phyloP scores from a whole-genome alignment of 306 rosid genomes.

The Vicia villosa region DNA sequence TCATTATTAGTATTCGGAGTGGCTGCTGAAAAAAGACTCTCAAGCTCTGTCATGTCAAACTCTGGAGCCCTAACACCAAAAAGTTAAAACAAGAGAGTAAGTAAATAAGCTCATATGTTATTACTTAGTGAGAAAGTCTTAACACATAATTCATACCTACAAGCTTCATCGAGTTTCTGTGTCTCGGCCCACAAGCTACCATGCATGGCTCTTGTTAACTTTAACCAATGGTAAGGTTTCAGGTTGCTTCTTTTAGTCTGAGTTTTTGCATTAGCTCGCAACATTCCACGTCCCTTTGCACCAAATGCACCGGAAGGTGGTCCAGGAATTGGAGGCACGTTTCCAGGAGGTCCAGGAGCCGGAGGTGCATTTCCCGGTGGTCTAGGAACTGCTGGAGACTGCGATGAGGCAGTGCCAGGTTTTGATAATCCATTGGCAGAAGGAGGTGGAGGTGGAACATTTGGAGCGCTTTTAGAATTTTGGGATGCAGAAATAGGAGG shows the following conservation, averaged over 20 bases:
- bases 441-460: conserved; percentile 77
- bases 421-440: conserved; percentile 51
- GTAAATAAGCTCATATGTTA: conserved; percentile 28
- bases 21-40: conserved; percentile 81
- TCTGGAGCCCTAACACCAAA: conserved; percentile 85
- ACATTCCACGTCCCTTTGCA: conserved; percentile 69
- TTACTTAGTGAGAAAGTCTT: conserved; percentile 30
- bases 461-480: conserved; percentile 36
- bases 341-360: conserved; percentile 32
- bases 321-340: conserved; percentile 70
- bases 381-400: conserved; percentile 23
- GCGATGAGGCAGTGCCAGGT: conserved; percentile 38
- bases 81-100: conserved; percentile 10
- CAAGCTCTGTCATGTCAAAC: conserved; percentile 96
- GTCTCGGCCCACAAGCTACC: conserved; percentile 99
- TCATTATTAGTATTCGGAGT: conserved; percentile 60
- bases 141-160: conserved; percentile 57
- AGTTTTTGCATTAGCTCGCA: conserved; percentile 53
- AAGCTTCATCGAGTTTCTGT: conserved; percentile 75
- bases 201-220: conserved; percentile 89
- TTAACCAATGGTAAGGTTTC: conserved; percentile 98
- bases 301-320: conserved; percentile 69
- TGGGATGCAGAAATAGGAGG: conserved; percentile 51
- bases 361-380: conserved; percentile 34
- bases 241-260: conserved; percentile 71